Percentiles rank a stretch among this genome's conserved stretches.
Evolutionary conservation across 495 filamentous ascomycete genomes (phyloP).

Genomic region (Podospora australis): DNA sequence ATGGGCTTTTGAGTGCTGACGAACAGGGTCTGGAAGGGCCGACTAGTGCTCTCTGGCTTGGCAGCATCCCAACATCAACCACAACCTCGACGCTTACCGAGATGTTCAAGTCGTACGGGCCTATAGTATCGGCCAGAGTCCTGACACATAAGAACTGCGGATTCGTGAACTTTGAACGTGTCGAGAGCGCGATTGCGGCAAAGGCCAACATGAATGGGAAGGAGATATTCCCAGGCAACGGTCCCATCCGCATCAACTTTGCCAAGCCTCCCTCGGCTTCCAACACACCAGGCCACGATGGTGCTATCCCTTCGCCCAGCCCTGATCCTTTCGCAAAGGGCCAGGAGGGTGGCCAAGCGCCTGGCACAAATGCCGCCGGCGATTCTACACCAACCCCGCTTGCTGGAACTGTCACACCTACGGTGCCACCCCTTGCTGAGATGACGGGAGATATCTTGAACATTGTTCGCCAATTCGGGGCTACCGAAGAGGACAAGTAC

Average conservation of each 20-base stretch:
- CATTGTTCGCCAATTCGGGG: conserved; percentile 86
- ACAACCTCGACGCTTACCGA: conserved; percentile 87
- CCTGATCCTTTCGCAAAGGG: conserved; percentile 69
- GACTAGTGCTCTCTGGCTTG: conserved; percentile 91
- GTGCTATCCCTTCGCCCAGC: conserved; percentile 86
- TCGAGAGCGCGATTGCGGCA: conserved; percentile 84
- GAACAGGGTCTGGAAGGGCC: conserved; percentile 81
- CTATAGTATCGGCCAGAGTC: conserved; percentile 86
- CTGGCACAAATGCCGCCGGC: conserved; percentile 36
- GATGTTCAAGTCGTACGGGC: conserved; percentile 86
- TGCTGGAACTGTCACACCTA: conserved; percentile 46
- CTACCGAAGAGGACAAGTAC: conserved; percentile 67
- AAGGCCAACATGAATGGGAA: conserved; percentile 85
- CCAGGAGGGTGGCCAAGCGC: conserved; percentile 36
- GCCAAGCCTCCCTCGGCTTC: conserved; percentile 90
- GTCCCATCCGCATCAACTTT: conserved; percentile 91
- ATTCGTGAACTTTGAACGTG: conserved; percentile 91
- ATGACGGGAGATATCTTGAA: conserved; percentile 74
- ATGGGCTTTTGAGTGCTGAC: conserved; percentile 53
- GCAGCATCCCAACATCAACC: conserved; percentile 95
- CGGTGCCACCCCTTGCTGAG: conserved; percentile 65
- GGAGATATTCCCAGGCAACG: conserved; percentile 96
- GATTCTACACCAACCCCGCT: conserved; percentile 36
- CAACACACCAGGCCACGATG: conserved; percentile 74
- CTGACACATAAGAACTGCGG: conserved; percentile 98